A percentile compares a stretch with the other conserved stretches of the same genome.
These are phyloP conservation scores for Phytopythium sindhum DNA, from an alignment of 352 stramenopile species.

Conservation along the genomic window DNA sequence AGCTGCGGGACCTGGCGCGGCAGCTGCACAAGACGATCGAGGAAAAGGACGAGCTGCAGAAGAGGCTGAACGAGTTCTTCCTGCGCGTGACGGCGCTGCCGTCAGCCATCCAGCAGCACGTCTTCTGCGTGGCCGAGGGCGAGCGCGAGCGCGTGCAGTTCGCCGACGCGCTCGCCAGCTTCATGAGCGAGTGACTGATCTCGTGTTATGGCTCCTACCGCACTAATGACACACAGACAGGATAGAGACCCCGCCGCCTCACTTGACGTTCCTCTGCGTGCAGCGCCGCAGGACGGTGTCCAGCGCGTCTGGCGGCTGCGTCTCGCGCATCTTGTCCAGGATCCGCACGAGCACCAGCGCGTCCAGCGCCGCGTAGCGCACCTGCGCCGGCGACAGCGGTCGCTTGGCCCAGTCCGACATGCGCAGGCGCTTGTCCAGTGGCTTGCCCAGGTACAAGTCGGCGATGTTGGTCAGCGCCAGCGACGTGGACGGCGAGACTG, in stretches of 20 bases:
- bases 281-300: constrained; percentile 26
- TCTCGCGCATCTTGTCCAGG: constrained; percentile 49
- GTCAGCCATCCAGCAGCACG: constrained; percentile 60
- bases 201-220: background rate
- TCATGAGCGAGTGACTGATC: constrained; percentile 54
- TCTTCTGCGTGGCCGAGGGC: constrained; percentile 44
- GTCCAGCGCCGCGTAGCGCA: constrained; percentile 73
- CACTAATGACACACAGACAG: background rate
- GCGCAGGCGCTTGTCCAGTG: constrained; percentile 64
- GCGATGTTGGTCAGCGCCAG: constrained; percentile 51
- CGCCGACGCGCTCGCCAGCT: constrained; percentile 67
- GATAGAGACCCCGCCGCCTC: constrained; percentile 4
- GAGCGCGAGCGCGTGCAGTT: constrained; percentile 47
- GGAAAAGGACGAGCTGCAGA: constrained; percentile 81
- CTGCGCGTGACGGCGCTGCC: constrained; percentile 69
- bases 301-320: constrained; percentile 24
- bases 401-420: constrained; percentile 80
- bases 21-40: constrained; percentile 66
- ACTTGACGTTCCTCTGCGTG: constrained; percentile 40
- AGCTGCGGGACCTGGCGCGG: constrained; percentile 46
- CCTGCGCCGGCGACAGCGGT: constrained; percentile 56
- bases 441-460: constrained; percentile 51
- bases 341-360: constrained; percentile 64
- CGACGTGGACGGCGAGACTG: constrained; percentile 15
- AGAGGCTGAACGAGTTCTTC: constrained; percentile 76